Evolutionary conservation across 2,329 filamentous ascomycete species (phyloP).

Genomic region (Diaporthe velutina): DNA sequence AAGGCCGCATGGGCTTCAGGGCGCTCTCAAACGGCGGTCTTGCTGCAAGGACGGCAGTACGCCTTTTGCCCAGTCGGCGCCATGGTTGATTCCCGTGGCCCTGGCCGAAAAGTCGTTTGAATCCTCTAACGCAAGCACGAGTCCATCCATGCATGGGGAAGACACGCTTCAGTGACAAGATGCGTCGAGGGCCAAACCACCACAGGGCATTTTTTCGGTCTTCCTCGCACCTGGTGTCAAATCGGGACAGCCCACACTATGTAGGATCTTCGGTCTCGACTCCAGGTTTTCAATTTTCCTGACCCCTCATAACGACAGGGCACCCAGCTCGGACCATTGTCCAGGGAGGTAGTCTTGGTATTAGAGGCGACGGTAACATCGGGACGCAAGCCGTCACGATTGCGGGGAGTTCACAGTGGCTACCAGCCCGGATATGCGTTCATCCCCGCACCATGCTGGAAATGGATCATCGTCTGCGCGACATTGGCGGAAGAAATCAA

Average conservation of each 20-base stretch:
- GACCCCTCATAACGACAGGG: background rate
- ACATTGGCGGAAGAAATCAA: conserved; percentile 26
- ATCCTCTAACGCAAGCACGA: background rate
- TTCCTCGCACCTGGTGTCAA: too few relatives aligned
- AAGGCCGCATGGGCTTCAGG: background rate
- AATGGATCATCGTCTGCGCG: conserved; percentile 4
- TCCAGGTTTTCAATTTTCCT: background rate
- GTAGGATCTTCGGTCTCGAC: background rate
- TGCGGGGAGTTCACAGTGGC: conserved; percentile 8
- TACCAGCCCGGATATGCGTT: background rate
- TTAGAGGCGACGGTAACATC: background rate
- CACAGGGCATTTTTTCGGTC: background rate
- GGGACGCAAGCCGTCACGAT: conserved; percentile 15
- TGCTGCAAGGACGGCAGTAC: background rate
- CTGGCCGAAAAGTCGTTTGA: background rate
- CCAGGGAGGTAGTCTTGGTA: background rate
- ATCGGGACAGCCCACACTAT: background rate
- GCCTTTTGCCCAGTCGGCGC: background rate
- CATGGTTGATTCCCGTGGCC: background rate
- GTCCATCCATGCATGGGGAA: too few relatives aligned
- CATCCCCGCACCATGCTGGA: background rate
- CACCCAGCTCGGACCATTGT: background rate
- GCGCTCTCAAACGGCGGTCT: background rate
- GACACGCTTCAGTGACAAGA: background rate
- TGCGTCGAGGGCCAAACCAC: background rate